phyloP scores from a whole-genome alignment of 2,329 filamentous ascomycete species.

The Geosmithia putterillii region DNA sequence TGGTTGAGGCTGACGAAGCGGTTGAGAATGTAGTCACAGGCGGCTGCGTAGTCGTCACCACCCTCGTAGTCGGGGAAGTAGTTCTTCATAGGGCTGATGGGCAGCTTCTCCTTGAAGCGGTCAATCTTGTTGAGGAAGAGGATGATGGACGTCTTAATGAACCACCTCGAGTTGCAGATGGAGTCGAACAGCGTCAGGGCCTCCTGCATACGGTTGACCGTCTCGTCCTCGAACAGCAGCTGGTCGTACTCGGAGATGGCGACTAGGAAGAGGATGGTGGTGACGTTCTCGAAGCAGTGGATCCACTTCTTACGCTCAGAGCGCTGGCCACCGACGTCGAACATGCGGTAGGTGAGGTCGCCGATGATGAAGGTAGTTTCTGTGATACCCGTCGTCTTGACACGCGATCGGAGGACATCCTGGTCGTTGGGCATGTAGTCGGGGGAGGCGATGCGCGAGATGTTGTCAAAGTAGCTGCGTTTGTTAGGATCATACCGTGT shows the following conservation, averaged over 20 bases:
- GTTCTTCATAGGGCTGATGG: slow-evolving; percentile 72
- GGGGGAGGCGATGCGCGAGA: slow-evolving; percentile 77
- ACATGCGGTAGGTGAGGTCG: slow-evolving; percentile 92
- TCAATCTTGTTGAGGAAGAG: slow-evolving; percentile 87
- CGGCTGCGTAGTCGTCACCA: slow-evolving; percentile 87
- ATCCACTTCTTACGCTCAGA: slow-evolving; percentile 99
- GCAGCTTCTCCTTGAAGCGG: slow-evolving; percentile 77
- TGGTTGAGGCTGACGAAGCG: slow-evolving; percentile 97
- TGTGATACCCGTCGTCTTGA: slow-evolving; percentile 95
- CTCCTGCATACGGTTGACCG: slow-evolving; percentile 89
- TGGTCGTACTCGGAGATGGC: slow-evolving; percentile 97
- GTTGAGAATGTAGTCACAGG: slow-evolving; percentile 98
- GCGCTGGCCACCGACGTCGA: slow-evolving; percentile 90
- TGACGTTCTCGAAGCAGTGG: slow-evolving; percentile 97
- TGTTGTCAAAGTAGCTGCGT: slow-evolving; percentile 84
- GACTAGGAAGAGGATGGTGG: slow-evolving; percentile 90
- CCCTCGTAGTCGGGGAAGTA: slow-evolving; percentile 90
- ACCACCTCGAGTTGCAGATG: slow-evolving; percentile 81
- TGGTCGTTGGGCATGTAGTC: slow-evolving; percentile 94
- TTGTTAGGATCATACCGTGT: slow-evolving; percentile 15
- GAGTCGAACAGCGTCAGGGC: slow-evolving; percentile 78
- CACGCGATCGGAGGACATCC: slow-evolving; percentile 88
- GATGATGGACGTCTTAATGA: slow-evolving; percentile 82
- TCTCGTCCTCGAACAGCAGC: slow-evolving; percentile 91
- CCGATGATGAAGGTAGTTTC: slow-evolving; percentile 95